Evolutionary conservation across 345 rosid genomes (phyloP).

Genomic region (Chamaenerion angustifolium): DNA sequence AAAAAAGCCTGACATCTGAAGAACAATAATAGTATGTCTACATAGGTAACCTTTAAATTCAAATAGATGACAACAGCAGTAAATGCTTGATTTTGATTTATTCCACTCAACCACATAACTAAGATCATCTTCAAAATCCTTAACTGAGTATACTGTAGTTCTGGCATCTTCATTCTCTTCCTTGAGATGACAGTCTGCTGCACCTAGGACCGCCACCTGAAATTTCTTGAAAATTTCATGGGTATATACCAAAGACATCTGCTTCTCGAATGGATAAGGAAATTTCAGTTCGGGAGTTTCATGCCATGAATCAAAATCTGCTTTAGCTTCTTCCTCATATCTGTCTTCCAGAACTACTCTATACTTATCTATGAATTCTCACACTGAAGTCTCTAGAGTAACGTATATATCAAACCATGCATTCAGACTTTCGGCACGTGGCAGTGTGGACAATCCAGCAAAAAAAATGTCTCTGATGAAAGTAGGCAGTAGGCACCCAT

Average conservation of each 20-base stretch:
- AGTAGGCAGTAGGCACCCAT: constrained; percentile 82
- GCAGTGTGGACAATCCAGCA: constrained; percentile 50
- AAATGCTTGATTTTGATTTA: constrained; percentile 39
- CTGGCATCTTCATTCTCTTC: constrained; percentile 47
- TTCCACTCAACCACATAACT: constrained; percentile 68
- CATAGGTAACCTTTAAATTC: constrained; percentile 87
- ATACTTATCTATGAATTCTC: constrained; percentile 60
- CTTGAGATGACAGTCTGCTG: constrained; percentile 93
- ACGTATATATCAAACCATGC: constrained; percentile 65
- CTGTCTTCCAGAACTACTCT: constrained; percentile 55
- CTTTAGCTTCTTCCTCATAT: constrained; percentile 92
- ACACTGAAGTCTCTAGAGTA: constrained; percentile 45
- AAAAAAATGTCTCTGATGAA: constrained; percentile 65
- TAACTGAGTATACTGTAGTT: constrained; percentile 38
- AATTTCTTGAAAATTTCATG: constrained; percentile 74
- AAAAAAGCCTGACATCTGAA: constrained; percentile 90
- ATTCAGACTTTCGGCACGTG: constrained; percentile 56
- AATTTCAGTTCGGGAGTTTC: constrained; percentile 81
- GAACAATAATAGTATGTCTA: constrained; percentile 74
- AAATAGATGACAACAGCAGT: constrained; percentile 73
- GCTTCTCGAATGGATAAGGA: constrained; percentile 94
- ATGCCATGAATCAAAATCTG: constrained; percentile 95
- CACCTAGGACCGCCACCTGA: constrained; percentile 82
- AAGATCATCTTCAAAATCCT: constrained; percentile 71
- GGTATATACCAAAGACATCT: constrained; percentile 64